A percentile compares a stretch with the other conserved stretches of the same genome.
Conservation (phyloP, 2,329 filamentous ascomycete genomes). For the Seiridium unicorne region DNA sequence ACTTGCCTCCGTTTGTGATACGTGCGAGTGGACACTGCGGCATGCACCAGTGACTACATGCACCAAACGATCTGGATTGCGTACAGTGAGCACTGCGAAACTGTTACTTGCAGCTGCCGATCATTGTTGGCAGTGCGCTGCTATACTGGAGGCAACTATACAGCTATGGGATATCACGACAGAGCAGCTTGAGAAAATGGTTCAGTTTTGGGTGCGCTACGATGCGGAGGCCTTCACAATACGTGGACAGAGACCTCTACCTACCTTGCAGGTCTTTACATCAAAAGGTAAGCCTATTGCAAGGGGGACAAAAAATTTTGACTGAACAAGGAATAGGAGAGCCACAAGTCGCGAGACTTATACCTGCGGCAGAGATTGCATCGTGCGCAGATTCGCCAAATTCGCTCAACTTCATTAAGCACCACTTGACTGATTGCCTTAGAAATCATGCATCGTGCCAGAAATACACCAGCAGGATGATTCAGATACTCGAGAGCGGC, state of each 20-base stretch:
- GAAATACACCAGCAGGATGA: not conserved
- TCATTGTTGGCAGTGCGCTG: slow-evolving; percentile 4
- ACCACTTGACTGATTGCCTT: not conserved
- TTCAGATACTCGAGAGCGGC: not conserved
- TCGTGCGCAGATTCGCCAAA: not conserved
- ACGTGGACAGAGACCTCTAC: not conserved
- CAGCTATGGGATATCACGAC: slow-evolving; percentile 1
- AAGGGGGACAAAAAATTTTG: too few species aligned
- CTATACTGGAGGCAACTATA: not conserved
- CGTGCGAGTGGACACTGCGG: not conserved
- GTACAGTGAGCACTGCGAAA: not conserved
- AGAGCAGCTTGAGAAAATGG: not conserved
- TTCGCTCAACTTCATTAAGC: slow-evolving; percentile 4
- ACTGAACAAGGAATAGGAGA: not conserved
- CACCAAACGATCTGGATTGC: not conserved
- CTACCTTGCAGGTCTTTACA: slow-evolving; percentile 5
- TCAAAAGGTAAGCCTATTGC: not conserved
- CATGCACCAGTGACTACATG: not conserved
- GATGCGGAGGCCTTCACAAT: slow-evolving; percentile 5
- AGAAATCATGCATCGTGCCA: not conserved
- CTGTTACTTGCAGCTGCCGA: not conserved
- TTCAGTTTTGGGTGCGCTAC: slow-evolving; percentile 3
- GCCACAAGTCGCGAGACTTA: not conserved
- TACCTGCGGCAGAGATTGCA: not conserved
- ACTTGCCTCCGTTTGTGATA: too few species aligned